These are phyloP conservation scores for Brasilioporus rufonigricans DNA, from an alignment of 768 basidiomycete species.

Conservation along the genomic window DNA sequence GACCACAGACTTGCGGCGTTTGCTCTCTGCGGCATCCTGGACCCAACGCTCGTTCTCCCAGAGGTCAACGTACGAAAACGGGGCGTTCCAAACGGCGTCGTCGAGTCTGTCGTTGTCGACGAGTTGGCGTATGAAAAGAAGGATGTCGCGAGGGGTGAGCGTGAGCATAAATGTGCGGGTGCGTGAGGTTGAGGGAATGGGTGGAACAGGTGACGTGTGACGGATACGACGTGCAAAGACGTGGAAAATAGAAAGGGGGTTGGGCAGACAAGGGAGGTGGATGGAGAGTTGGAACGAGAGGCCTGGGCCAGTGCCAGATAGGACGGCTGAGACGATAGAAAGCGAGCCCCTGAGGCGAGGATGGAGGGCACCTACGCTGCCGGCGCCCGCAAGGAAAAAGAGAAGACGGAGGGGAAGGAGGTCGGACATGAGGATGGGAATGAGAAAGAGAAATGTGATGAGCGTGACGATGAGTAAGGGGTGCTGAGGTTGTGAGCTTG, in stretches of 20 bases:
- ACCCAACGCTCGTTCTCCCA: conserved; percentile 79
- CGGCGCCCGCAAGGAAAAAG: conserved; percentile 34
- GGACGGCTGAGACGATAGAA: neutral
- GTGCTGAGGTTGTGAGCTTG: conserved; percentile 25
- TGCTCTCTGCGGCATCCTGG: conserved; percentile 12
- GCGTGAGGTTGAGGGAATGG: neutral
- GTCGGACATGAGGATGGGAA: conserved; percentile 40
- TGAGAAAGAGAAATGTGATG: conserved; percentile 37
- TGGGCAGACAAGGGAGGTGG: conserved; percentile 5
- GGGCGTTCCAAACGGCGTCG: conserved; percentile 62
- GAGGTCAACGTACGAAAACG: conserved; percentile 67
- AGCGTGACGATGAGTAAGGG: conserved; percentile 39
- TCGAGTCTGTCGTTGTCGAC: conserved; percentile 65
- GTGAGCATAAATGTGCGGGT: conserved; percentile 14
- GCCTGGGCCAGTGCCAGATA: conserved; percentile 16
- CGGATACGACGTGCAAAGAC: neutral
- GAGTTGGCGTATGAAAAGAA: conserved; percentile 35
- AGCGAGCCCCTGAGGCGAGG: conserved; percentile 5
- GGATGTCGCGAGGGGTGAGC: conserved; percentile 22
- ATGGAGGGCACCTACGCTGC: conserved; percentile 13
- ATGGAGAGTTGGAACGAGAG: conserved; percentile 17
- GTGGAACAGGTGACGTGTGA: neutral
- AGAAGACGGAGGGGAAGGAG: conserved; percentile 47
- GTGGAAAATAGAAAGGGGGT: neutral
- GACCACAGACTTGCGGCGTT: conserved; percentile 4